Conservation (phyloP, 2,329 filamentous ascomycete genomes). For the Xylaria sp. region DNA sequence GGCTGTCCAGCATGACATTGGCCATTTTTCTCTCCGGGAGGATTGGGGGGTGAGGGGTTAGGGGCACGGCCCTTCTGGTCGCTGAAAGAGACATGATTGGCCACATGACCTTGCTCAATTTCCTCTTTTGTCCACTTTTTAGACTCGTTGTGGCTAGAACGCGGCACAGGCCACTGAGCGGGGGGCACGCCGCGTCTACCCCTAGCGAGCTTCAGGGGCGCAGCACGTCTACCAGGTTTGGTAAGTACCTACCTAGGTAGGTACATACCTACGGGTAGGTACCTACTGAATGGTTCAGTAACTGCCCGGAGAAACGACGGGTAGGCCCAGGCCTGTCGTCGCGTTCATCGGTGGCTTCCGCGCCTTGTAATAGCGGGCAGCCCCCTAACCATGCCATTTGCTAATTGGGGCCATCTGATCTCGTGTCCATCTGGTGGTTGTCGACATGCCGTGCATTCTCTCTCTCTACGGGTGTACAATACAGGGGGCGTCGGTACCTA, state of each 20-base stretch:
- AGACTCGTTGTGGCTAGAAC: conserved; percentile 21
- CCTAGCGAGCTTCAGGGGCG: conserved; percentile 16
- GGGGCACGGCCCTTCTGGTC: conserved; percentile 2
- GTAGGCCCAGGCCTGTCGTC: too few relatives aligned
- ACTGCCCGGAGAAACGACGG: too few relatives aligned
- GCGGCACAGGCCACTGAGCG: conserved; percentile 4
- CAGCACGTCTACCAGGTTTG: background rate
- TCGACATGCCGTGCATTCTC: background rate
- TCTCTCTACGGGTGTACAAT: conserved; percentile 16
- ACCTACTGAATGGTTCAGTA: too few relatives aligned
- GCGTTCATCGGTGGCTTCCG: conserved; percentile 20
- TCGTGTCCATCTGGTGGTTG: conserved; percentile 17
- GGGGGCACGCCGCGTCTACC: background rate
- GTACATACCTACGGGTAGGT: too few relatives aligned
- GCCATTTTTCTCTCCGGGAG: too few relatives aligned
- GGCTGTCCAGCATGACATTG: conserved; percentile 15
- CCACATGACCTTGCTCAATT: conserved; percentile 23
- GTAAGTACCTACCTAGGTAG: too few relatives aligned
- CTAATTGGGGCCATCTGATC: conserved; percentile 23
- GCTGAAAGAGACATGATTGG: conserved; percentile 16
- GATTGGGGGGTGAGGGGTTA: too few relatives aligned
- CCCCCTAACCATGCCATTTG: conserved; percentile 12
- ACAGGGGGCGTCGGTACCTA: background rate
- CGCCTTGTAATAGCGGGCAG: background rate
- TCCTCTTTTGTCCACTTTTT: conserved; percentile 21